Base-by-base conservation (phyloP, 257 asterid genomes). In the Primulina eburnea region DNA sequence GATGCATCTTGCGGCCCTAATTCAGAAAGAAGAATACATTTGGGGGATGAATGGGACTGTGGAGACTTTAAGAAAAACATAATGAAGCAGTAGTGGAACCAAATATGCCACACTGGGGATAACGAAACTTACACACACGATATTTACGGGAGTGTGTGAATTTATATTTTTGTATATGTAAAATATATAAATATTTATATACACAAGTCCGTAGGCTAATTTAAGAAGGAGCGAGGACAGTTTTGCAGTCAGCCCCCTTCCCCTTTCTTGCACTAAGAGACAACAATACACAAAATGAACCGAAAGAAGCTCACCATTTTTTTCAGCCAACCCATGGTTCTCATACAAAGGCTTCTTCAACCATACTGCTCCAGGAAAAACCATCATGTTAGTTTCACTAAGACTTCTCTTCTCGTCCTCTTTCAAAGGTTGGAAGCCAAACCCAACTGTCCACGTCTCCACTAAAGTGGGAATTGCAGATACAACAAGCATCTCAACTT, bases 391-490 rank as follows among this genome's bases (percentile, higher is more conserved):
- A 70, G 78, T 71, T 75, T 82, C 72, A 76, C 95, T 87, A 26
- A 93, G 80, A 64, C 83, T 77, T 61, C 28, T 84, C 74, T 64
- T 89, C 78, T 93, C 99, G 7, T 80, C 73, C 65, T 87, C 96
- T 77, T 83, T 89, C 84, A 94, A 75, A 62, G 74, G 89, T 70
- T 78, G 70, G 79, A 94, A 94, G 65, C 97, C 99, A 69, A 94
- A 94, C 56, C 97, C 96, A 7, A 71, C 76, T 1, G 95, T 89
- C 99, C 99, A 94, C 68, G 99, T 94, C 76, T 88, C 97, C 55
- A 94, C 89, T 65, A 89, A 73, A 60, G 78, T 79, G 59, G 99
- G 97, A 65, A 94, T 81, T 38, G 99, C 97, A 65, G 97, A 94
- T 79, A 94, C 72, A 24, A 91, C 89, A 2, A 94, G 93, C 86